These are phyloP conservation scores for Lecanicillium sp. DNA, from an alignment of 2,329 filamentous ascomycete species.

Conservation along the genomic window DNA sequence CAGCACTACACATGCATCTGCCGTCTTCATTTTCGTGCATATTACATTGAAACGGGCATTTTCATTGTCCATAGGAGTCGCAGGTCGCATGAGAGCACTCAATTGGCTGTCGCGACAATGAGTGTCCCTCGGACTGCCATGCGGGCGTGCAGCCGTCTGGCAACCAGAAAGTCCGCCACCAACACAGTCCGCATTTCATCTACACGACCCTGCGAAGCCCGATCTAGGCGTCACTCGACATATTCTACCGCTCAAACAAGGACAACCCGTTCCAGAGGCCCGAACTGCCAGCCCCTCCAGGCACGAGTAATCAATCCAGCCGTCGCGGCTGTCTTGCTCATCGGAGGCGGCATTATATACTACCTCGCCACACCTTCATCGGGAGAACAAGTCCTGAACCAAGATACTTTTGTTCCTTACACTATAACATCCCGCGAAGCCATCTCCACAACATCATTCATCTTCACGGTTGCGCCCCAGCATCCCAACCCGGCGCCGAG, in stretches of 20 bases:
- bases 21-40: no score
- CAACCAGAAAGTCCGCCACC: neutral
- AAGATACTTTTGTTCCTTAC: slow-evolving; percentile 58
- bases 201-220: neutral
- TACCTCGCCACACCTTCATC: slow-evolving; percentile 23
- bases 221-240: neutral
- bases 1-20: no score
- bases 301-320: slow-evolving; percentile 21
- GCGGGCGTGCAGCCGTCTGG: neutral
- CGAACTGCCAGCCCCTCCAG: slow-evolving; percentile 24
- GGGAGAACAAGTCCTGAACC: slow-evolving; percentile 42
- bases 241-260: neutral
- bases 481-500: slow-evolving; percentile 23
- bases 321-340: slow-evolving; percentile 18
- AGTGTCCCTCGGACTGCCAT: neutral
- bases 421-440: slow-evolving; percentile 54
- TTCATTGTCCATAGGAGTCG: no score
- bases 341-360: slow-evolving; percentile 20
- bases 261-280: neutral
- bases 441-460: slow-evolving; percentile 61
- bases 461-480: slow-evolving; percentile 56
- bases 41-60: no score
- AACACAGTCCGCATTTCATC: neutral
- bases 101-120: no score
- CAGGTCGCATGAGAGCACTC: no score